These are phyloP conservation scores for Limonium bicolor DNA, from an alignment of 148 eudicot genomes.

Conservation along the genomic window DNA sequence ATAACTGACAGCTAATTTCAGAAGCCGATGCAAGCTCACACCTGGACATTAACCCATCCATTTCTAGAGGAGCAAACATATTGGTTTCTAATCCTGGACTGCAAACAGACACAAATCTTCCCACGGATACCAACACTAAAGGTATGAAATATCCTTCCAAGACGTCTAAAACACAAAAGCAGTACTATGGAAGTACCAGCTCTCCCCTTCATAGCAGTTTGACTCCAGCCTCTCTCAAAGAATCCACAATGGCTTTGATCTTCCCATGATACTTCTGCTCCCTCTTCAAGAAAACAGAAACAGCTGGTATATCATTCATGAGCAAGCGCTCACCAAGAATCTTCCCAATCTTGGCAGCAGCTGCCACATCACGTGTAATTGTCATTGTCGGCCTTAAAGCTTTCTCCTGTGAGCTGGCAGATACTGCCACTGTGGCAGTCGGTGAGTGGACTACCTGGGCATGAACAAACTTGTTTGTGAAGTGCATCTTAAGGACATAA, in stretches of 20 bases:
- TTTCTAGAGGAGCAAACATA: no score
- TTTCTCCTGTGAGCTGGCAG: constrained; percentile 93
- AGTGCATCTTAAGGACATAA: constrained; percentile 69
- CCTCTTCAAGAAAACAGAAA: constrained; percentile 45
- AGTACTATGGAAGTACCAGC: no score
- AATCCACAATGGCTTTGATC: constrained; percentile 77
- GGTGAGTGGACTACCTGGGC: constrained; percentile 93
- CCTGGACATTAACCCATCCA: no score
- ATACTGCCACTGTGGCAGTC: constrained; percentile 67
- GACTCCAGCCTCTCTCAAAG: constrained; percentile 55
- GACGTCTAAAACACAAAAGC: no score
- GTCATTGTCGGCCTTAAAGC: constrained; percentile 47
- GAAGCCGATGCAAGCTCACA: no score
- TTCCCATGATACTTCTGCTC: constrained; percentile 93
- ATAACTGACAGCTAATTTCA: no score
- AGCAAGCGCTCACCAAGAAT: constrained; percentile 72
- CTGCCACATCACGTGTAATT: constrained; percentile 64
- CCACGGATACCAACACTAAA: no score
- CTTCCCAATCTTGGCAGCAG: constrained; percentile 85
- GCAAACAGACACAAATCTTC: no score
- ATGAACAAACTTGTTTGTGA: constrained; percentile 69
- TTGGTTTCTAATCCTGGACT: no score
- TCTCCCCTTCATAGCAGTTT: constrained; percentile 52
- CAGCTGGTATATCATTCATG: constrained; percentile 54
- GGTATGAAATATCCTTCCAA: no score